Evolutionary conservation across 148 eudicot genomes (phyloP), one percentile per base, ranked within the genome.

Genomic region (Camellia sinensis): DNA sequence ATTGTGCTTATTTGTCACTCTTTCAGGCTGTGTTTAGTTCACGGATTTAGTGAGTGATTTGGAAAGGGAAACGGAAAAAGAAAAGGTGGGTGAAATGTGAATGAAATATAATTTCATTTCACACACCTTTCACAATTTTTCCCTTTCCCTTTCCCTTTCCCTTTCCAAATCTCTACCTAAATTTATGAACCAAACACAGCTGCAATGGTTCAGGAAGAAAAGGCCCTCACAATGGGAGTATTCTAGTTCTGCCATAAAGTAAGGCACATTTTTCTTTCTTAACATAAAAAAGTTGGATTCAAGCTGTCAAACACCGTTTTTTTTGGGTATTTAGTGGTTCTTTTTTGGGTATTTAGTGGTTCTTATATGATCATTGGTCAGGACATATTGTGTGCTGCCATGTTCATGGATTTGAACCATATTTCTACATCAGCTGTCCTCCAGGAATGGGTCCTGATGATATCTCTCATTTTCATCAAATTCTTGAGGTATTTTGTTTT

Each of bases 341-440:
- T 66, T 40, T 21, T 52, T 50, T 21, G 21, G 17, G 21, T 7
- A 52, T 9, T 21, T 11, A 13, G 46, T 46, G 71, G 3, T 65
- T 48, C 50, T 46, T 46, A 80, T 71, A 21, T 82, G 80, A 77
- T 45, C 75, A 70, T 73, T 78, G 60, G 71, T 61, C 82, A 95
- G 99, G 99, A 17, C 89, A 95, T 82, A 95, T 97, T 71, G 90
- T 92, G 54, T 93, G 99, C 88, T 95, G 97, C 83, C 74, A 89
- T 83, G 99, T 95, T 71, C 99, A 95, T 92, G 99, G 99, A 81
- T 95, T 95, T 86, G 99, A 95, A 85, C 97, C 99, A 61, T 95
- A 95, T 78, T 93, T 95, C 80, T 93, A 92, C 85, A 87, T 95
- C 77, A 89, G 86, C 81, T 95, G 97, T 66, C 97, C 93, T 65